Conservation (phyloP, 345 rosid genomes). For the Arabidopsis thaliana region DNA sequence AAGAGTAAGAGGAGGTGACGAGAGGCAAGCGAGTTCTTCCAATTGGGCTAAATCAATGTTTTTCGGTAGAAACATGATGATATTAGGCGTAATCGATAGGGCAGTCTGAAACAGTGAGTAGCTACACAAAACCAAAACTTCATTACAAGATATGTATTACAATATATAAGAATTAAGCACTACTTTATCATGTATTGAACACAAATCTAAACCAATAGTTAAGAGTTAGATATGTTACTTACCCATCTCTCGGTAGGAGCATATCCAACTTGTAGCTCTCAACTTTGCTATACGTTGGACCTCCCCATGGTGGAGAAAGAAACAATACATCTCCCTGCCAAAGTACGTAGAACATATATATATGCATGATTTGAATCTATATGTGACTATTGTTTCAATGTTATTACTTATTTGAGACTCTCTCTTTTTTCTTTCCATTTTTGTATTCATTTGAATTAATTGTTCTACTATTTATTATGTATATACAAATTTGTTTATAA, state of each 20-base stretch:
- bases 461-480: too few species aligned
- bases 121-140: constrained; percentile 17
- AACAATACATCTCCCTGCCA: constrained; percentile 49
- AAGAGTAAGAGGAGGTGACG: constrained; percentile 35
- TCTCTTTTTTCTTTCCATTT: too few species aligned
- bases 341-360: too few species aligned
- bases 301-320: constrained; percentile 59
- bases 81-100: constrained; percentile 19
- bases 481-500: too few species aligned
- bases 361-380: too few species aligned
- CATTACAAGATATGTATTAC: background rate
- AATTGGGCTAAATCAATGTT: constrained; percentile 29
- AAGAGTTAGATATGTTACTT: constrained; percentile 35
- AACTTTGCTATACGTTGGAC: constrained; percentile 47
- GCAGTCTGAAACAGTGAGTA: constrained; percentile 34
- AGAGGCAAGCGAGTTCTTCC: constrained; percentile 41
- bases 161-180: too few species aligned
- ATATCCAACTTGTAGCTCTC: constrained; percentile 47
- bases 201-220: background rate
- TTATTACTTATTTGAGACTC: too few species aligned
- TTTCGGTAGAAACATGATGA: constrained; percentile 27
- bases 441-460: too few species aligned
- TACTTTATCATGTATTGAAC: background rate
- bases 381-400: too few species aligned
- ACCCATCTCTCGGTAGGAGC: constrained; percentile 54